Percentiles rank a stretch among this genome's conserved stretches.
phyloP scores from a whole-genome alignment of 208 protist genomes.

The Crithidia fasciculata region DNA sequence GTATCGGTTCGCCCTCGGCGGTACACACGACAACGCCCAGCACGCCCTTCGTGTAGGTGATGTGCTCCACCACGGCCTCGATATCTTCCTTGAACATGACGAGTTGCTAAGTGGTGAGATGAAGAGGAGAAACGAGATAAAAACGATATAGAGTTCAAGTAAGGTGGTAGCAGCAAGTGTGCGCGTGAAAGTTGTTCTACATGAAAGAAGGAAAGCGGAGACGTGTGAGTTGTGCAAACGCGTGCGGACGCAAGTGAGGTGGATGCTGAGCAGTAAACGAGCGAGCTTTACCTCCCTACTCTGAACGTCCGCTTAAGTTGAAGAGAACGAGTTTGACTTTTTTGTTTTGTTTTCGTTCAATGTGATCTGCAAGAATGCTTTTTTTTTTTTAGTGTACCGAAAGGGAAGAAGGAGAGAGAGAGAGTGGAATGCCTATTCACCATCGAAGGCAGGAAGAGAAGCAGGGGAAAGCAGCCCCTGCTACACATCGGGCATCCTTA shows the following conservation, averaged over 20 bases:
- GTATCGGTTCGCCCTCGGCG: constrained; percentile 68
- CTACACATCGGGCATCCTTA: no score
- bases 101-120: background rate
- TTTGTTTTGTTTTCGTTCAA: background rate
- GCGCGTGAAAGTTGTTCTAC: no score
- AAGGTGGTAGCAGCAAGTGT: no score
- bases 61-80: constrained; percentile 79
- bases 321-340: background rate
- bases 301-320: background rate
- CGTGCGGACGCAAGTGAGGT: no score
- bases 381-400: background rate
- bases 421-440: no score
- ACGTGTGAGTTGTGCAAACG: no score
- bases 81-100: constrained; percentile 59
- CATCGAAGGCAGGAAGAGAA: no score
- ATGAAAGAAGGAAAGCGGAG: no score
- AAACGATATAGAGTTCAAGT: background rate
- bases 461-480: no score
- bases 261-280: no score
- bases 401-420: background rate
- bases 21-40: constrained; percentile 83
- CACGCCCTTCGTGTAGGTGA: constrained; percentile 89
- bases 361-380: background rate
- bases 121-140: no score
- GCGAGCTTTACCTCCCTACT: no score